Evolutionary conservation across 305 asterid genomes (phyloP), one percentile per base, ranked within the genome.

Genomic region (Fraxinus latifolia): DNA sequence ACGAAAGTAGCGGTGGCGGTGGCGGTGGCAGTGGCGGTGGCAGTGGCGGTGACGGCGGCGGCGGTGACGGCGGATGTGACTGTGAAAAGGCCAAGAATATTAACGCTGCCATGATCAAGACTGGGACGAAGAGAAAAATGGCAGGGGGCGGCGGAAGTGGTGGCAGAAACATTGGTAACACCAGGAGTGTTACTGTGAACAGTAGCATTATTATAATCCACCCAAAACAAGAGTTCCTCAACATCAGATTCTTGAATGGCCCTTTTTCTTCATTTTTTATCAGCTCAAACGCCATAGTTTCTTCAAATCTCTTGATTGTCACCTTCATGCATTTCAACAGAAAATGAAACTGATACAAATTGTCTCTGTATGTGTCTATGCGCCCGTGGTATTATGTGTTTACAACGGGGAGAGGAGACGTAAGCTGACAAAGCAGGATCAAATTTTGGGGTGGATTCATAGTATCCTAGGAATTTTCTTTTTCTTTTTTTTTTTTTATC

Each of bases 101-200:
- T 3, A 88, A 89, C 74, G 80, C 77, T 67, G 88, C 88, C 88
- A 88, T 86, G 88, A 88, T 86, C 19, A 81, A 86, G 82, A 88
- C 88, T 81, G 91, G 91, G 85, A 88, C n/a, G 47, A 88, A 42
- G 83, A 88, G 89, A 78, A 88, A 79, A 74, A 27, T 0, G 21
- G 58, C 80, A 79, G 91, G 88, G 76, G 91, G 91, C 81, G 91
- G 91, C 75, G 87, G 85, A 8, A 89, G 90, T 65, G 90, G 90
- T 53, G 92, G 92, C 29, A 88, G 83, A 15, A 89, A 39, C 0
- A 88, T 83, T 87, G 92, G 91, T 83, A 89, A 86, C 19, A 88
- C 11, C 33, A 88, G 7, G 3, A 89, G 90, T 34, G 88, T 70
- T 15, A 71, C 83, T 83, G 92, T 82, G 1, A 87, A 58, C 34